Percentiles rank a stretch among this genome's conserved stretches.
phyloP scores from a whole-genome alignment of 768 basidiomycete species.

The Amanita rimosa region DNA sequence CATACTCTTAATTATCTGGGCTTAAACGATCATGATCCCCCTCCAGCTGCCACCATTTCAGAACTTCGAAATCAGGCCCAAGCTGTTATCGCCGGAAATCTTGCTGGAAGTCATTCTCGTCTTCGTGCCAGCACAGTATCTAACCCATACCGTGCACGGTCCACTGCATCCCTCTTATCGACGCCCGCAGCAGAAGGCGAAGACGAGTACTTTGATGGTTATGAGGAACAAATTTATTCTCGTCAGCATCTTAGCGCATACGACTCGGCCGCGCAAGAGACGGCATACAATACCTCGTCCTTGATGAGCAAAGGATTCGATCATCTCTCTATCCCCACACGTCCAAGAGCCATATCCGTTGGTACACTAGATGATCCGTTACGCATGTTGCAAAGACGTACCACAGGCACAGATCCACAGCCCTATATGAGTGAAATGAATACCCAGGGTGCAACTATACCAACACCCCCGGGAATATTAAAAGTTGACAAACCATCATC shows the following conservation, averaged over 20 bases:
- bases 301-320: slow-evolving; percentile 69
- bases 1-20: slow-evolving; percentile 97
- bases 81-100: slow-evolving; percentile 77
- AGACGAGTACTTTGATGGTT: slow-evolving; percentile 58
- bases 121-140: slow-evolving; percentile 88
- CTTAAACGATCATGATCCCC: slow-evolving; percentile 61
- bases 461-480: slow-evolving; percentile 41
- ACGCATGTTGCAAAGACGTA: slow-evolving; percentile 55
- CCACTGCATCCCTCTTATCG: slow-evolving; percentile 50
- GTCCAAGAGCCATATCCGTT: slow-evolving; percentile 84
- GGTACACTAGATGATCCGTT: slow-evolving; percentile 76
- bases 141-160: slow-evolving; percentile 72
- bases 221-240: slow-evolving; percentile 37
- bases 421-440: slow-evolving; percentile 49
- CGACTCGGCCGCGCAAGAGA: slow-evolving; percentile 40
- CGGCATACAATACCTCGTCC: slow-evolving; percentile 41
- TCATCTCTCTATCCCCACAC: slow-evolving; percentile 40
- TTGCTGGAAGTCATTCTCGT: slow-evolving; percentile 62
- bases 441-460: slow-evolving; percentile 25
- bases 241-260: slow-evolving; percentile 55
- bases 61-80: slow-evolving; percentile 87
- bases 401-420: slow-evolving; percentile 42
- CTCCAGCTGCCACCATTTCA: slow-evolving; percentile 81
- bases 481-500: slow-evolving; percentile 45
- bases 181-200: slow-evolving; percentile 67